Evolutionary conservation across 208 protist species (phyloP).

Genomic region (Acanthamoeba royreba): DNA sequence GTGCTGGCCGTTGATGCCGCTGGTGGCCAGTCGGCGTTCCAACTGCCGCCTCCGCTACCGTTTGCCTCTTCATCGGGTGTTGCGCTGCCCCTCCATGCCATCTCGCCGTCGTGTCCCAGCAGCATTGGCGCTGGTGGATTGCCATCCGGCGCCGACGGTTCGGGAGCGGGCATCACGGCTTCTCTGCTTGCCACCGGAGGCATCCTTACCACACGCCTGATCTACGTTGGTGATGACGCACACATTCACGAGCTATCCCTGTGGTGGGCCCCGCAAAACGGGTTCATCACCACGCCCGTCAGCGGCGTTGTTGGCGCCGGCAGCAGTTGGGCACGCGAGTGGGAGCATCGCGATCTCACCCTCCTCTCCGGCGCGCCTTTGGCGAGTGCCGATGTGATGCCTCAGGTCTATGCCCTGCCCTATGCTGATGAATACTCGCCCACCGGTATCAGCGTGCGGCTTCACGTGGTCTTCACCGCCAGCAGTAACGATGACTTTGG

Average conservation of each 20-base stretch:
- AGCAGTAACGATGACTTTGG: no score
- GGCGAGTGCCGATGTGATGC: background rate
- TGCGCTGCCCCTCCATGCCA: no score
- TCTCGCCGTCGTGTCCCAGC: no score
- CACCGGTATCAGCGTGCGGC: background rate
- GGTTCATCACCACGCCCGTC: no score
- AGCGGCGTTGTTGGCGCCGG: no score
- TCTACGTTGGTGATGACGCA: background rate
- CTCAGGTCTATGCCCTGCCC: background rate
- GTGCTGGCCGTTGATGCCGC: no score
- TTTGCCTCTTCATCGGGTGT: no score
- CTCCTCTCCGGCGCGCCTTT: background rate
- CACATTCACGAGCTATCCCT: background rate
- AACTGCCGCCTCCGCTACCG: no score
- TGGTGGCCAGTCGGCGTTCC: no score
- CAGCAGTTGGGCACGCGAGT: background rate
- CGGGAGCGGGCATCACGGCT: no score
- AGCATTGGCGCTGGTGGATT: background rate
- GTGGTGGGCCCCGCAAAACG: background rate
- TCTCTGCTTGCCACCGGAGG: background rate
- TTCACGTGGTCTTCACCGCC: background rate
- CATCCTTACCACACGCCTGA: background rate
- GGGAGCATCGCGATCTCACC: background rate
- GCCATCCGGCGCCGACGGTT: background rate
- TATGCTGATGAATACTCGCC: background rate